These are phyloP conservation scores for Dendrobium chrysotoxum DNA, from an alignment of 106 monocot species.

Conservation along the genomic window DNA sequence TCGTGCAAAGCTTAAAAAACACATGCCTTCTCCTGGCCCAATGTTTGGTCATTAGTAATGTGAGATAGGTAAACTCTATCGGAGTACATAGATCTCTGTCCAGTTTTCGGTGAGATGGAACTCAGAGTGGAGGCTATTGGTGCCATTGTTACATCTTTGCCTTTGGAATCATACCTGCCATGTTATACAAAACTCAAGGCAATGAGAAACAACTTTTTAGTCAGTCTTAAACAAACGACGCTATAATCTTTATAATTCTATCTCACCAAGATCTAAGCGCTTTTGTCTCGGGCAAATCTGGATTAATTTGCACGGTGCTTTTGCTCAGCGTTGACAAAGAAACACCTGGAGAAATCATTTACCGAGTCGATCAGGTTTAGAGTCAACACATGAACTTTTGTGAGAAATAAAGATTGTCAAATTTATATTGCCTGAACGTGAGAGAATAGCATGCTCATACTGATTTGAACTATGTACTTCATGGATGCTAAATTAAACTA, in stretches of 20 bases:
- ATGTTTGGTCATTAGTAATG: conserved; percentile 51
- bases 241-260: background rate
- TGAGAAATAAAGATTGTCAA: background rate
- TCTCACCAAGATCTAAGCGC: conserved; percentile 68
- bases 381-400: background rate
- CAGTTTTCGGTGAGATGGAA: conserved; percentile 33
- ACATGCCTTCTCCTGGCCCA: conserved; percentile 86
- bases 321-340: conserved; percentile 70
- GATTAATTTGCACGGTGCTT: conserved; percentile 70
- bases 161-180: conserved; percentile 79
- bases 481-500: too few species aligned
- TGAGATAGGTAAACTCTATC: conserved; percentile 79
- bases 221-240: background rate
- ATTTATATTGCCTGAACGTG: background rate
- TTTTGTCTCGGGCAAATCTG: conserved; percentile 73
- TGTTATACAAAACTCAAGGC: background rate
- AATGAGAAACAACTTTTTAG: background rate
- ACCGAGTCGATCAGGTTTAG: background rate
- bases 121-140: conserved; percentile 46
- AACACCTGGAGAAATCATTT: conserved; percentile 38
- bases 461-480: too few species aligned
- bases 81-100: conserved; percentile 70
- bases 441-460: too few species aligned
- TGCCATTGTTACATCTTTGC: conserved; percentile 48
- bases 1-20: background rate